A percentile compares a stretch with the other conserved stretches of the same genome.
Evolutionary conservation across 148 eudicot genomes (phyloP).

Genomic region (Vaccinium corymbosum): DNA sequence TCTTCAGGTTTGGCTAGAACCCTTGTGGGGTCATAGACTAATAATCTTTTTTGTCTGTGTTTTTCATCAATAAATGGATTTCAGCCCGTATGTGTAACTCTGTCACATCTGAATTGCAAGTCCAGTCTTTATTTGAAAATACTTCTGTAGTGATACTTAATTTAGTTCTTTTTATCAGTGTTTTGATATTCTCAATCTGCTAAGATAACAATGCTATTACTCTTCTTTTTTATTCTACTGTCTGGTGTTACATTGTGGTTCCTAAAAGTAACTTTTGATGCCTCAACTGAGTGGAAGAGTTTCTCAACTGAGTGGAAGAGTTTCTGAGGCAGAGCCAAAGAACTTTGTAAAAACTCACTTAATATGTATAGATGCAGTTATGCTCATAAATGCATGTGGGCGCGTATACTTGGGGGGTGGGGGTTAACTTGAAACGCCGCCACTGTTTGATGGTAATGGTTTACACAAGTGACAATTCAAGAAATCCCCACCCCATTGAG

Average conservation of each 20-base stretch:
- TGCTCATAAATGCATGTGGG: not conserved
- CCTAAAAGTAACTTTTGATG: not conserved
- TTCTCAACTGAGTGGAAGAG: not conserved
- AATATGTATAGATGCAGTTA: not conserved
- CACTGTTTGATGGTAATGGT: not conserved
- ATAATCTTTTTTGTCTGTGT: not conserved
- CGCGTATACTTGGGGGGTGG: too few species aligned
- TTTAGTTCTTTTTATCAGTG: not conserved
- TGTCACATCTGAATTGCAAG: not conserved
- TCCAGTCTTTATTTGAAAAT: not conserved
- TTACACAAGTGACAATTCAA: not conserved
- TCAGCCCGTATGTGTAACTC: not conserved
- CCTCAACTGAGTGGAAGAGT: not conserved
- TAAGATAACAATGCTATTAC: not conserved
- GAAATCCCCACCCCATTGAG: not conserved
- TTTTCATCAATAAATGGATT: not conserved
- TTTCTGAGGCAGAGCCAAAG: not conserved
- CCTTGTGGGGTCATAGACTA: not conserved
- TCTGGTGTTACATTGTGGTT: not conserved
- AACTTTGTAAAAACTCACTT: not conserved
- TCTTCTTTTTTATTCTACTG: not conserved
- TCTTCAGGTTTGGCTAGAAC: slow-evolving; percentile 27
- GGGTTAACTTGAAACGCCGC: too few species aligned
- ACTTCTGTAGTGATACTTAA: not conserved
- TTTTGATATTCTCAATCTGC: not conserved